Evolutionary conservation across 495 filamentous ascomycete species (phyloP).

Genomic region (Bombardia bombarda): DNA sequence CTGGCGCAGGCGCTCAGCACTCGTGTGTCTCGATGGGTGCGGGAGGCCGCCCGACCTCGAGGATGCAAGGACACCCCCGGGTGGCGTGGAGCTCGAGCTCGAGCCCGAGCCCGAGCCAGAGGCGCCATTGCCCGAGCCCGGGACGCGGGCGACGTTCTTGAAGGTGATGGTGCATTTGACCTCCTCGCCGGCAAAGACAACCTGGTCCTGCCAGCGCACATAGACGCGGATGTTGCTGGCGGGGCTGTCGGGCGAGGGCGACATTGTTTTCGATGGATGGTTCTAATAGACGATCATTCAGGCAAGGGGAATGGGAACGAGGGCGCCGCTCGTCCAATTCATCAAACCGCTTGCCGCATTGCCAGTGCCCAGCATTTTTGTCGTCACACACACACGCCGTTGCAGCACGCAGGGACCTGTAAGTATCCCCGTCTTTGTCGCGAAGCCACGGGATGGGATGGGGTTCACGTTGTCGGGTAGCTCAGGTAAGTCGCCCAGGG

Average conservation of each 20-base stretch:
- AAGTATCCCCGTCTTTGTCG: too few relatives aligned
- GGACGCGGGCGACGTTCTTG: conserved; percentile 57
- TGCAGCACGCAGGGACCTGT: too few relatives aligned
- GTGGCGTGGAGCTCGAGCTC: conserved; percentile 2
- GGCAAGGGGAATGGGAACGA: background rate
- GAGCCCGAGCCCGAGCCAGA: too few relatives aligned
- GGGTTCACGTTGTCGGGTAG: too few relatives aligned
- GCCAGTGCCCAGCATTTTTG: background rate
- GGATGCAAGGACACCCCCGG: background rate
- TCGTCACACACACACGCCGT: too few relatives aligned
- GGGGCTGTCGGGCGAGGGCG: conserved; percentile 28
- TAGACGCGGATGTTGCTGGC: conserved; percentile 77
- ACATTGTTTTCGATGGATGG: background rate
- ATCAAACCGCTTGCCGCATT: background rate
- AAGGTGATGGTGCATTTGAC: conserved; percentile 94
- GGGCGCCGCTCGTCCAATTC: background rate
- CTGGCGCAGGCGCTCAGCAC: conserved; percentile 13
- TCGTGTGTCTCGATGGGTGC: conserved; percentile 4
- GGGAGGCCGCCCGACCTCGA: background rate
- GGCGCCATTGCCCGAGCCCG: background rate
- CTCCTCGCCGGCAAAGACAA: conserved; percentile 90
- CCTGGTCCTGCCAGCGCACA: conserved; percentile 83
- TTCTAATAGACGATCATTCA: too few relatives aligned
- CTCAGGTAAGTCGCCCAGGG: too few relatives aligned
- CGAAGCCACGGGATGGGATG: too few relatives aligned